Conservation (phyloP, 2,329 filamentous ascomycete genomes). For the Penicillium sclerotigenum region DNA sequence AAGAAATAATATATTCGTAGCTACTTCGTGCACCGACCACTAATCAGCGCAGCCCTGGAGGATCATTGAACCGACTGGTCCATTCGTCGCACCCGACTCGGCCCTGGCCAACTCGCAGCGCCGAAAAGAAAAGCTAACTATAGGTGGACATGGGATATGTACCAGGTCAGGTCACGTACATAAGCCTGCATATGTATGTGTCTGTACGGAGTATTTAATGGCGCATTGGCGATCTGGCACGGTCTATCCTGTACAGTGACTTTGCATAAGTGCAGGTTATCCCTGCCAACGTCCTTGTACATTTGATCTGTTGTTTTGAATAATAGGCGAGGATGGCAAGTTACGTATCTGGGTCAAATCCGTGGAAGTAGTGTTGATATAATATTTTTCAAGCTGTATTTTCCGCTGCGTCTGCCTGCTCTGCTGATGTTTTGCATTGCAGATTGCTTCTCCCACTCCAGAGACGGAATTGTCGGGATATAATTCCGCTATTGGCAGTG, state of each 20-base stretch:
- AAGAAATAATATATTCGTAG: background rate
- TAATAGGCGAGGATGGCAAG: background rate
- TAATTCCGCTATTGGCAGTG: background rate
- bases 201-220: slow-evolving; percentile 1
- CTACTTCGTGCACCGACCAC: background rate
- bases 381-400: background rate
- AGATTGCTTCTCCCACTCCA: slow-evolving; percentile 7
- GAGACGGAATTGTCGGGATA: background rate
- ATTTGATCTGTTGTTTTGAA: background rate
- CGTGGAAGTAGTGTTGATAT: slow-evolving; percentile 2
- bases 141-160: background rate
- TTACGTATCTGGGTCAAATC: background rate
- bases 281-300: background rate
- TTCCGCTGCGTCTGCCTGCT: background rate
- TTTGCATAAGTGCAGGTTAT: background rate
- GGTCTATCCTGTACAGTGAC: slow-evolving; percentile 3
- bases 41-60: slow-evolving; percentile 7
- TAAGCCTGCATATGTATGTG: background rate
- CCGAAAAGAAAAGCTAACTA: no score
- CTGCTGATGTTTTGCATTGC: slow-evolving; percentile 9
- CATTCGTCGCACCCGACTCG: slow-evolving; percentile 22
- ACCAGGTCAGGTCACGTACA: background rate
- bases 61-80: slow-evolving; percentile 19
- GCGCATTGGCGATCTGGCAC: slow-evolving; percentile 10
- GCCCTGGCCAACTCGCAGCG: slow-evolving; percentile 6